A percentile compares a stretch with the other conserved stretches of the same genome.
These are phyloP conservation scores for Porphyra umbilicalis DNA, from an alignment of 31 red algal species.

Conservation along the genomic window DNA sequence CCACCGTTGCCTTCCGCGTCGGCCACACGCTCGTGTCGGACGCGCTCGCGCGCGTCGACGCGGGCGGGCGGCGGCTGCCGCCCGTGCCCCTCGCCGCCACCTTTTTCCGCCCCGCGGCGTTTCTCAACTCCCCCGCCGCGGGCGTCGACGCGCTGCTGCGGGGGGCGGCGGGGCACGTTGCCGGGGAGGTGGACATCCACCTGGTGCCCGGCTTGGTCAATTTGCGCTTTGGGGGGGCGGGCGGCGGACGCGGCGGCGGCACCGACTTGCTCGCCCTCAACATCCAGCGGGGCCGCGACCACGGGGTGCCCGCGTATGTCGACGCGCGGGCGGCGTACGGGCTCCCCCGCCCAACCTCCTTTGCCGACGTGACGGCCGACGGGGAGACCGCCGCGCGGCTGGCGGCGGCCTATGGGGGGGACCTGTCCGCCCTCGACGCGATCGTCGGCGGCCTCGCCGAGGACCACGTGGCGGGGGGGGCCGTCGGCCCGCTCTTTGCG, in stretches of 20 bases:
- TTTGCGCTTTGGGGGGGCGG: conserved; percentile 23
- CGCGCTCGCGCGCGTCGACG: conserved; percentile 5
- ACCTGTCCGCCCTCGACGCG: conserved; percentile 26
- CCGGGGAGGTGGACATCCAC: conserved; percentile 35
- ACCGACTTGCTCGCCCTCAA: conserved; percentile 48
- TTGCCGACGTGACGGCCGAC: conserved; percentile 26
- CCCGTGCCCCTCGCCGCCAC: conserved; percentile 10
- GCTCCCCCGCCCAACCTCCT: background rate
- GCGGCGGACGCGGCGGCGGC: background rate
- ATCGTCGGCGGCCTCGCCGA: conserved; percentile 40
- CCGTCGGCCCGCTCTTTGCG: conserved; percentile 40
- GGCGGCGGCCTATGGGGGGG: conserved; percentile 10
- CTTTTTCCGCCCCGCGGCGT: conserved; percentile 18
- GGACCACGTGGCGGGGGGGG: conserved; percentile 14
- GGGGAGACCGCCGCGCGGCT: background rate
- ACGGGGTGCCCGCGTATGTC: conserved; percentile 22
- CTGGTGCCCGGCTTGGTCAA: conserved; percentile 20
- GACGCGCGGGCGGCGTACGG: conserved; percentile 14
- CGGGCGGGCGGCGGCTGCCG: background rate
- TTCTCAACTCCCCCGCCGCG: background rate
- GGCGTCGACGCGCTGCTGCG: conserved; percentile 27
- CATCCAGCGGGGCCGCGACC: conserved; percentile 60
- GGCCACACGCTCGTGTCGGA: conserved; percentile 57
- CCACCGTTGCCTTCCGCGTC: conserved; percentile 47
- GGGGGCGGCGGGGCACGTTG: conserved; percentile 11